Evolutionary conservation across 306 rosid genomes (phyloP).

Genomic region (Lathyrus oleraceus): DNA sequence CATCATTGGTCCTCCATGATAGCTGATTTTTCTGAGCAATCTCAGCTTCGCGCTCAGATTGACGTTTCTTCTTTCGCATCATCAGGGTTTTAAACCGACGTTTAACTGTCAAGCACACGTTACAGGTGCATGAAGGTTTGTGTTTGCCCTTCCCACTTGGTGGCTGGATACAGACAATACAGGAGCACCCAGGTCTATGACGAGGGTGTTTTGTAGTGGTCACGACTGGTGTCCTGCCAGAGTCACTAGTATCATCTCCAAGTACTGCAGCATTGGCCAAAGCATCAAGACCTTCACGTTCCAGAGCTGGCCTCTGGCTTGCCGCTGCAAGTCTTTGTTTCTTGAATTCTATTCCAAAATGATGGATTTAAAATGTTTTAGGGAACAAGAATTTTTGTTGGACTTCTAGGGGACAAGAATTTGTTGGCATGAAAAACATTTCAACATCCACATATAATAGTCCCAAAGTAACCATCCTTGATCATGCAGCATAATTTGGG

Average conservation of each 20-base stretch:
- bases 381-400: conserved; percentile 1
- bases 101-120: conserved; percentile 92
- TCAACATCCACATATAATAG: neutral
- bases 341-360: conserved; percentile 68
- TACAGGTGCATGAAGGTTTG: conserved; percentile 94
- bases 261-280: conserved; percentile 87
- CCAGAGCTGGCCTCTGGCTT: conserved; percentile 54
- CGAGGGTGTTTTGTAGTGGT: conserved; percentile 96
- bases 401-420: conserved; percentile 15
- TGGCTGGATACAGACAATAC: conserved; percentile 99
- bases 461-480: conserved; percentile 16
- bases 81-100: conserved; percentile 94
- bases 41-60: conserved; percentile 97
- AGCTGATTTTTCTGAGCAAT: conserved; percentile 77
- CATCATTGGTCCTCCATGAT: conserved; percentile 63
- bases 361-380: conserved; percentile 17
- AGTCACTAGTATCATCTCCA: conserved; percentile 66
- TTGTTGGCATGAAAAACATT: conserved; percentile 12
- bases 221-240: conserved; percentile 65
- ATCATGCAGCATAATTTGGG: conserved; percentile 17
- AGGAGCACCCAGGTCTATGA: conserved; percentile 99
- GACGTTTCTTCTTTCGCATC: conserved; percentile 97
- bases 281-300: conserved; percentile 86
- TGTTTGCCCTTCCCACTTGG: conserved; percentile 99
- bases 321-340: conserved; percentile 54